A percentile compares a stretch with the other conserved stretches of the same genome.
phyloP scores from a whole-genome alignment of 2,329 filamentous ascomycete genomes.

The Fusarium mexicanum region DNA sequence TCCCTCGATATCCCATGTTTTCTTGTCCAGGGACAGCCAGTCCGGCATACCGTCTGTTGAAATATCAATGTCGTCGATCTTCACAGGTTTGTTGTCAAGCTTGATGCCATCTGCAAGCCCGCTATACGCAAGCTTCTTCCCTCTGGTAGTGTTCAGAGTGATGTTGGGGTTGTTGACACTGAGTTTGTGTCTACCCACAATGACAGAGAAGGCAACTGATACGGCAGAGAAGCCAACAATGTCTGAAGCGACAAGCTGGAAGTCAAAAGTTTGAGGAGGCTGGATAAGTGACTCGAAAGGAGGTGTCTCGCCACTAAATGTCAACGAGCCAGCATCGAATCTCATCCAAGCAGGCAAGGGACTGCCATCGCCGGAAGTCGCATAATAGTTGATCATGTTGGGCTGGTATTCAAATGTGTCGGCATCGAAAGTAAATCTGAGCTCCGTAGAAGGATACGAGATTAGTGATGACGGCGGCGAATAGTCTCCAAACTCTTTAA shows the following conservation, averaged over 20 bases:
- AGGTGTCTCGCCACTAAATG: conserved; percentile 78
- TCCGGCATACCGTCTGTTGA: conserved; percentile 64
- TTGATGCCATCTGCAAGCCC: conserved; percentile 62
- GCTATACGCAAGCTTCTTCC: conserved; percentile 61
- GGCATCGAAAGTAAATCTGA: conserved; percentile 62
- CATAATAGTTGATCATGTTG: conserved; percentile 74
- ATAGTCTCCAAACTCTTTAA: conserved; percentile 65
- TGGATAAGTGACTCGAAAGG: conserved; percentile 69
- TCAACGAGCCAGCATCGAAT: conserved; percentile 73
- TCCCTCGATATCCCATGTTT: conserved; percentile 71
- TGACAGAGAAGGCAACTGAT: conserved; percentile 73
- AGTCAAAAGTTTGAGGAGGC: conserved; percentile 75
- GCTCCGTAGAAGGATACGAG: conserved; percentile 61
- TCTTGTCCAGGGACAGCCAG: conserved; percentile 75
- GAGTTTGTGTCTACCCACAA: conserved; percentile 76
- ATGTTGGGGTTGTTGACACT: conserved; percentile 68
- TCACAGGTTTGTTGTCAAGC: conserved; percentile 65
- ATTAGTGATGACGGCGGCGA: conserved; percentile 69
- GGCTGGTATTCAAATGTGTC: conserved; percentile 71
- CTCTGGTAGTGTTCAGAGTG: conserved; percentile 65
- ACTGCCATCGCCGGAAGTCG: conserved; percentile 78
- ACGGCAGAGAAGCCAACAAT: conserved; percentile 79
- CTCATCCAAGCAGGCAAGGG: conserved; percentile 85
- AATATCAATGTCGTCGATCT: conserved; percentile 62
- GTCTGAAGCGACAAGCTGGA: conserved; percentile 82